phyloP scores from a whole-genome alignment of 306 rosid species.

The Acacia crassicarpa region DNA sequence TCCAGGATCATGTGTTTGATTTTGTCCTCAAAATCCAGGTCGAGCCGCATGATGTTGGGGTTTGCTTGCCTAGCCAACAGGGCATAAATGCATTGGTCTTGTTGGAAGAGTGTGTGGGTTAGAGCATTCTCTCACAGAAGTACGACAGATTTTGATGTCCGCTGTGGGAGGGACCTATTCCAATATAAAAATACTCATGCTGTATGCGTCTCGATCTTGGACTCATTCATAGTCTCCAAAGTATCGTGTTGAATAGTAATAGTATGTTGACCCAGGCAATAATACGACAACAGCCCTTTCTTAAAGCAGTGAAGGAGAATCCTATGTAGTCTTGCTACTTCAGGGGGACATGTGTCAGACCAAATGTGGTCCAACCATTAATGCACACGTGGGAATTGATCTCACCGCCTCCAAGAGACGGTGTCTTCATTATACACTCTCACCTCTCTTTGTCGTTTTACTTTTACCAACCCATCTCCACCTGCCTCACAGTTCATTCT shows the following conservation, averaged over 20 bases:
- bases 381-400: constrained; percentile 41
- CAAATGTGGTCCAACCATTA: neutral
- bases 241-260: constrained; percentile 14
- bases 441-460: constrained; percentile 27
- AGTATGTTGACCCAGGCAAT: constrained; percentile 31
- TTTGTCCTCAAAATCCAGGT: neutral
- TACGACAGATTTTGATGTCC: constrained; percentile 42
- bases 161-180: constrained; percentile 29
- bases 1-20: constrained; percentile 21
- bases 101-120: no score
- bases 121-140: neutral
- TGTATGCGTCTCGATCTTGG: constrained; percentile 40
- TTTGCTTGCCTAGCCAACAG: constrained; percentile 13
- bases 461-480: neutral
- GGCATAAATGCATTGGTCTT: no score
- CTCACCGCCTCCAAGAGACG: neutral
- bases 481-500: neutral
- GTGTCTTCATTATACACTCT: neutral
- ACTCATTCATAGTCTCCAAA: constrained; percentile 27
- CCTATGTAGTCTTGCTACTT: constrained; percentile 36
- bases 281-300: constrained; percentile 23
- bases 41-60: neutral
- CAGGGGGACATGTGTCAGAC: constrained; percentile 11
- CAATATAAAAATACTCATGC: constrained; percentile 22
- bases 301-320: constrained; percentile 25